Evolutionary conservation across 768 basidiomycete genomes (phyloP), one percentile per base, ranked within the genome.

Genomic region (Termitomyces sp.): DNA sequence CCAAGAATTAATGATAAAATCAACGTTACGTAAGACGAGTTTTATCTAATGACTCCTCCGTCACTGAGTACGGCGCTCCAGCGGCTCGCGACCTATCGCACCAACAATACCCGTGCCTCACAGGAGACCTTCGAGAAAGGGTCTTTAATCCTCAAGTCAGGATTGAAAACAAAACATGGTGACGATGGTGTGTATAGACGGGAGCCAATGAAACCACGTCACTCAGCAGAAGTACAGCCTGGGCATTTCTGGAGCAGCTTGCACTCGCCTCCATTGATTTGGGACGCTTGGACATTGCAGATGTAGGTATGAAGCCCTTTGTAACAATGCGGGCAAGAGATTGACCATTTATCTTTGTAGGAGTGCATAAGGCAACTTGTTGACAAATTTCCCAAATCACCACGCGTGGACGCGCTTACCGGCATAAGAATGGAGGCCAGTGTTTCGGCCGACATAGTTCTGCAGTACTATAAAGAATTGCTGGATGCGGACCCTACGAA

Each of bases 181-280:
- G 83, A 88, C 58, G 84, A 89, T 61, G 77, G 87, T 86, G 58
- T 54, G 73, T 60, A 12, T 8, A 27, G 20, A n/a, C 44, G 22
- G 20, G 11, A 20, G 8, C 54, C 53, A 64, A 62, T 20, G 16
- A 44, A 20, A 47, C 37, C 56, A 55, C 36, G 42, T 62, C 57
- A 57, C 24, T 37, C 33, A 31, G 27, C 18, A 6, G 37, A 30
- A 33, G 1, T 30, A 51, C 65, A 93, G 93, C 79, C 33, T 94
- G 91, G 91, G 79, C 81, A 12, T 86, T 91, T 61, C 71, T 92
- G 8, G 95, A 96, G 66, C 91, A 94, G 66, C 77, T 94, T 2
- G 80, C 85, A 2, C 71, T 92, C 51, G 91, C 94, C 3, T 81
- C 93, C 4, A 75, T 93, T 53, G 92, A 95, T 63, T 74, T 88